These are phyloP conservation scores for Talaromyces stipitatus DNA, from an alignment of 495 filamentous ascomycete species.

Conservation along the genomic window DNA sequence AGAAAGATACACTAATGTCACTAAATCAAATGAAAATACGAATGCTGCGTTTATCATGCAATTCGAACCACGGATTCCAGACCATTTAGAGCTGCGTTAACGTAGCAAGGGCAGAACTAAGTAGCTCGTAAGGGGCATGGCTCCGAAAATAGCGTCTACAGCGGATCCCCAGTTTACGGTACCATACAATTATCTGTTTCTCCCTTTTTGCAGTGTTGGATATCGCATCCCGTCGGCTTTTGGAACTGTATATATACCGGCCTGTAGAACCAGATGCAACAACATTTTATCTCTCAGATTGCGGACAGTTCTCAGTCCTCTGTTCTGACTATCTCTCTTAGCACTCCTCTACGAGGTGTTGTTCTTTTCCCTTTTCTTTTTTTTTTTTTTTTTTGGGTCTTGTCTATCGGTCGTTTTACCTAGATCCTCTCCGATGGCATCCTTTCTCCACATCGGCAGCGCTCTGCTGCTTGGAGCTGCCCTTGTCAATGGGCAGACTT, in stretches of 20 bases:
- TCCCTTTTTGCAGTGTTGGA: neutral
- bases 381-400: no score
- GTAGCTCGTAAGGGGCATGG: neutral
- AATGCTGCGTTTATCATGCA: neutral
- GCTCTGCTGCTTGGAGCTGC: neutral
- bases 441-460: slow-evolving; percentile 2
- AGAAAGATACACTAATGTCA: no score
- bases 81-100: neutral
- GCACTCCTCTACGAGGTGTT: neutral
- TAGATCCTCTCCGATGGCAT: neutral
- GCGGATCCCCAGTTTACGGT: neutral
- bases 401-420: neutral
- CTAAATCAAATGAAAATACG: no score
- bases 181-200: neutral
- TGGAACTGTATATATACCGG: neutral
- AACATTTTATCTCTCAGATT: neutral
- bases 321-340: neutral
- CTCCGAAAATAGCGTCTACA: neutral
- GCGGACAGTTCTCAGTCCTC: neutral
- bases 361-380: neutral
- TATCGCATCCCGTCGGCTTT: neutral
- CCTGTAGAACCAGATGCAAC: neutral
- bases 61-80: neutral
- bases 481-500: neutral
- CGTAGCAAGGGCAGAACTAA: neutral